Evolutionary conservation across 768 basidiomycete genomes (phyloP), one percentile per base, ranked within the genome.

Genomic region (Kwoniella botswanensis): DNA sequence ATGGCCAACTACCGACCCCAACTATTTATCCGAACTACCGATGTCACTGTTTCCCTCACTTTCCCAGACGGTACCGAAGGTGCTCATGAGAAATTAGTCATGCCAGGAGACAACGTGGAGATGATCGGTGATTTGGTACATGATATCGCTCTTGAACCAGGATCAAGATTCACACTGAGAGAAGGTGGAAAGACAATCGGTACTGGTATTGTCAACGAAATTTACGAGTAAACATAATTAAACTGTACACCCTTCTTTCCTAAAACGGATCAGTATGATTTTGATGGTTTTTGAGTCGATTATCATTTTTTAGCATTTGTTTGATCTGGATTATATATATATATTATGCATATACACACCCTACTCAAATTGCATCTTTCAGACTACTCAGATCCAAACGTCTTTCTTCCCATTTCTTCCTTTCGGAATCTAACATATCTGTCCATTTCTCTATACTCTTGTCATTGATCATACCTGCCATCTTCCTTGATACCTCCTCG

Each of bases 21-120:
- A 83, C 88, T 98, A 72, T 99, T 93, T 88, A 86, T 96, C 79
- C 93, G 95, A 67, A 98, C 97, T 17, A 92, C 94, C 68, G 94
- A 99, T 81, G 90, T 98, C 73, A 97, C 95, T 22, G 90, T 90
- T 58, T 84, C 87, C 12, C 85, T 99, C 54, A 89, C 88, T 12
- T 98, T 94, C 90, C 94, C 95, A 12, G 89, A 90, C 46, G 94
- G 89, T 54, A 94, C 92, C 2, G 85, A 88, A 22, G 90, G 91
- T 75, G 89, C 92, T 18, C 88, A 88, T 65, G 92, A 94, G 79
- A 95, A 93, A 85, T 94, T 96, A 91, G 93, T 98, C 76, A 95
- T 97, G 93, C 96, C 96, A 60, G 96, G 96, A 71, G 96, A 98
- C 86, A 96, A 96, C 79, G 90, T 98, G 65, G 94, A 97, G 85